Base-by-base conservation (phyloP, 1,139 yeast genomes). In the Saccharomyces hybrid region DNA sequence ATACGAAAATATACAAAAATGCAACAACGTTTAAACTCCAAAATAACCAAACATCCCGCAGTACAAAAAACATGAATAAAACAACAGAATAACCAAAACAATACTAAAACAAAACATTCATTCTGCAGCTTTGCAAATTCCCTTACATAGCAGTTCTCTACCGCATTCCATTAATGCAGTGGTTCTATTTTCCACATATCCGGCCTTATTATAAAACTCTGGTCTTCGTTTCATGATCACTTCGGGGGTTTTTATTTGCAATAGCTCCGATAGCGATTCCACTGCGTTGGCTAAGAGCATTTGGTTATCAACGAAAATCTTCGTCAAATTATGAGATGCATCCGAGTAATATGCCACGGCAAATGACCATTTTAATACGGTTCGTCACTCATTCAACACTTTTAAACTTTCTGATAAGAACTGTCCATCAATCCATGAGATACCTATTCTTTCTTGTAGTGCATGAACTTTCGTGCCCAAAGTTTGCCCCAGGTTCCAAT, bases 401-500 rank as follows among this genome's bases (percentile, higher is more conserved):
- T 77, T 76, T 55, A 86, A 84, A 49, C 93, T 83, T 57, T 86
- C 95, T 7, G 84, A 80, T 52, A 90, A 76, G 66, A 87, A 91
- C 64, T 88, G 95, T 1, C 90, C 86, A 64, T 91, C 97, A 55
- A 88, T 88, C 96, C 96, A 90, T 1, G 95, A 85, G 56, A 88
- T 77, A 3, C 83, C 82, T 5, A 76, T 73, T 3, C 76, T 77
- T 56, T 82, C 82, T 63, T 86, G 91, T 71, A 91, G 74, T 46
- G 76, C 74, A 56, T 80, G 80, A 68, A 90, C 88, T 61, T 81
- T 80, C 42, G 74, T 72, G 59, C 88, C 87, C 54, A 90, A 83
- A 48, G 77, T 76, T 27, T 75, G 73, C 56, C 87, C 81, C 11
- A 90, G 78, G 56, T 76, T 78, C 58, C 78, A 74, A 68, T 91